phyloP scores from a whole-genome alignment of 306 rosid species.

The Sophora flavescens region DNA sequence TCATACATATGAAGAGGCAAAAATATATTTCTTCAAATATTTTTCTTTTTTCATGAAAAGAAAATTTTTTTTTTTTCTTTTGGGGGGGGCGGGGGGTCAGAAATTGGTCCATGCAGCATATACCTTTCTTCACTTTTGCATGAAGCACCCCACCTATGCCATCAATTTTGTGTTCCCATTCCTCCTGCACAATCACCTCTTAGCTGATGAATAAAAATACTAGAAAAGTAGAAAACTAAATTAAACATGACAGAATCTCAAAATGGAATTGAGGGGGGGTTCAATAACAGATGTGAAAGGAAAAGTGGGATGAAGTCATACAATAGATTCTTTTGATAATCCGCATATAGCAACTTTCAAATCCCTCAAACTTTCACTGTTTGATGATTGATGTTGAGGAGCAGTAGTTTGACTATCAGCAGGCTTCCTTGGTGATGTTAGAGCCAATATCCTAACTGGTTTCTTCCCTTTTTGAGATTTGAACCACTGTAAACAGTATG shows the following conservation, averaged over 20 bases:
- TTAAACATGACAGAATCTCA: conserved; percentile 25
- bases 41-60: not conserved
- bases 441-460: conserved; percentile 78
- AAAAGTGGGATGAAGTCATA: conserved; percentile 50
- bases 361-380: conserved; percentile 66
- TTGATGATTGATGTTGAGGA: conserved; percentile 60
- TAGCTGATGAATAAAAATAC: conserved; percentile 45
- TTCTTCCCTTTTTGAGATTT: conserved; percentile 82
- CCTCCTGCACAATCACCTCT: conserved; percentile 62
- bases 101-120: conserved; percentile 38
- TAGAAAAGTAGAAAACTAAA: conserved; percentile 39
- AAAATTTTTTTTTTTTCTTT: too few species aligned
- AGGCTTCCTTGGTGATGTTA: conserved; percentile 51
- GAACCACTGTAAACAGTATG: conserved; percentile 80
- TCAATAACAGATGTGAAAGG: conserved; percentile 13
- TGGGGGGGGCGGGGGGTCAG: not conserved
- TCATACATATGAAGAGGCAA: conserved; percentile 21
- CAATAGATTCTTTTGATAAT: conserved; percentile 68
- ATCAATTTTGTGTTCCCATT: conserved; percentile 78
- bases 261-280: conserved; percentile 24
- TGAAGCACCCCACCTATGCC: conserved; percentile 73
- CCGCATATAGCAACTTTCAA: conserved; percentile 78
- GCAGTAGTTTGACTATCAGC: conserved; percentile 57
- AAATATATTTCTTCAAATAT: not conserved
- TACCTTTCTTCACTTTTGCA: conserved; percentile 90